Evolutionary conservation across 192 early-diverging fungal genomes (phyloP).

Genomic region (Linnemannia schmuckeri): DNA sequence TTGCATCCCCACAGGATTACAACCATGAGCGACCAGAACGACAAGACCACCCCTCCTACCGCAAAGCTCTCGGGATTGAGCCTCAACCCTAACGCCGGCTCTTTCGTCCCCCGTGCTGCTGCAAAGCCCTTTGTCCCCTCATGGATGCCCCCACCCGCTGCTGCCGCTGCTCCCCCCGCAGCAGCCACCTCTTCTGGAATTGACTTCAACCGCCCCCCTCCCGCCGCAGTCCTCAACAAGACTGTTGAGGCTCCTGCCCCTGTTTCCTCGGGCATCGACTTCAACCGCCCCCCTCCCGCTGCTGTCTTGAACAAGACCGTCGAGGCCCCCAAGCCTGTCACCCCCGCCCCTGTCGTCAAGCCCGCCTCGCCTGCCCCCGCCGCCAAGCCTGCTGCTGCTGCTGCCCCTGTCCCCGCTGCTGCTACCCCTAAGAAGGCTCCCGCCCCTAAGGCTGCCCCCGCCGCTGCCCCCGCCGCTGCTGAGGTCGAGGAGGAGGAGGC

Average conservation of each 20-base stretch:
- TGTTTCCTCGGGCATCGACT: constrained; percentile 28
- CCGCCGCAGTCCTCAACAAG: constrained; percentile 44
- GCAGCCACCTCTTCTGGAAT: constrained; percentile 32
- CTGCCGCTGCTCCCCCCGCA: constrained; percentile 58
- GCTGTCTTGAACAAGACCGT: constrained; percentile 49
- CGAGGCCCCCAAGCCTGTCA: constrained; percentile 43
- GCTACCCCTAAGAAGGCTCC: constrained; percentile 47
- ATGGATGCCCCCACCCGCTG: constrained; percentile 61
- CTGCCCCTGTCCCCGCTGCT: constrained; percentile 38
- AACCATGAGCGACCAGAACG: constrained; percentile 54
- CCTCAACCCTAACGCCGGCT: constrained; percentile 74
- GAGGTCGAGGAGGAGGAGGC: constrained; percentile 67
- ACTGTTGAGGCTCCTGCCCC: constrained; percentile 20
- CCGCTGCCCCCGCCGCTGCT: constrained; percentile 41
- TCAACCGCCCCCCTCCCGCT: constrained; percentile 34
- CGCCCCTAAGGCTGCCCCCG: constrained; percentile 31
- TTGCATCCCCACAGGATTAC: not conserved
- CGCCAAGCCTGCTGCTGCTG: constrained; percentile 22
- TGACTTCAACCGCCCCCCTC: constrained; percentile 44
- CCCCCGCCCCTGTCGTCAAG: constrained; percentile 32
- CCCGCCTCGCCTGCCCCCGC: constrained; percentile 36
- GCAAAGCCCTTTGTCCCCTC: constrained; percentile 83
- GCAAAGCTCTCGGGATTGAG: constrained; percentile 65
- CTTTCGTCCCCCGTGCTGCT: constrained; percentile 76
- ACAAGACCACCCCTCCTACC: constrained; percentile 30